Conservation (phyloP, 768 basidiomycete genomes). For the Leccinum uliginosum region DNA sequence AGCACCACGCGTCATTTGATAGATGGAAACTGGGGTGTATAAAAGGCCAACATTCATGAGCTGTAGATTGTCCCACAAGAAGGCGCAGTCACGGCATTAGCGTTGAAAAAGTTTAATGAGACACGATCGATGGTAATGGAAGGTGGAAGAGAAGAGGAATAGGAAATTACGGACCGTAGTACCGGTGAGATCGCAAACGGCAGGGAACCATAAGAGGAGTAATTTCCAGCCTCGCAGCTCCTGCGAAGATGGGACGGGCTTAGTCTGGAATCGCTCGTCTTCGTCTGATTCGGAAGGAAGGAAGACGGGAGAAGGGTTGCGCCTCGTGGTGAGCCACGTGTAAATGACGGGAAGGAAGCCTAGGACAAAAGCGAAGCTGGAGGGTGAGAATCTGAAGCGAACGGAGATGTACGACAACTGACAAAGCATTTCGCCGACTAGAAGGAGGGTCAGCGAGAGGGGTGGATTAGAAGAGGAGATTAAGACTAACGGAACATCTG, state of each 20-base stretch:
- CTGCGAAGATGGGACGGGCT: constrained; percentile 29
- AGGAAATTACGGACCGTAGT: constrained; percentile 63
- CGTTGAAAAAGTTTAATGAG: constrained; percentile 4
- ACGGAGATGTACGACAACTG: constrained; percentile 33
- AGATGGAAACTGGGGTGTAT: constrained; percentile 95
- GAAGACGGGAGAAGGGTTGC: constrained; percentile 45
- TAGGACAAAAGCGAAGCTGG: constrained; percentile 29
- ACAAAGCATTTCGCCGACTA: constrained; percentile 95
- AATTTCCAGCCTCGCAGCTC: constrained; percentile 64
- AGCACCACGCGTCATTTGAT: constrained; percentile 93
- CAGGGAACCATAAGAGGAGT: constrained; percentile 83
- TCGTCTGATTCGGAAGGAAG: constrained; percentile 50
- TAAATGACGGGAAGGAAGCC: constrained; percentile 84
- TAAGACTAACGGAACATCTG: constrained; percentile 78
- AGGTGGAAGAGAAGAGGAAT: constrained; percentile 8
- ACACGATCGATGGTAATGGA: constrained; percentile 7
- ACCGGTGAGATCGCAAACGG: constrained; percentile 84
- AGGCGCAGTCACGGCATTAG: constrained; percentile 18
- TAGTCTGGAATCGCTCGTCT: constrained; percentile 37
- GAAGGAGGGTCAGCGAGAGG: constrained; percentile 33
- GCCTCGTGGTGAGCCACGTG: constrained; percentile 53
- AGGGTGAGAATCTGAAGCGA: constrained; percentile 14
- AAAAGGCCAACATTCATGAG: constrained; percentile 96
- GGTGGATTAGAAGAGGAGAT: constrained; percentile 12
- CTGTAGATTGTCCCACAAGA: constrained; percentile 25